Evolutionary conservation across 306 rosid species (phyloP), one percentile per base, ranked within the genome.

Genomic region (Lathyrus sativus): DNA sequence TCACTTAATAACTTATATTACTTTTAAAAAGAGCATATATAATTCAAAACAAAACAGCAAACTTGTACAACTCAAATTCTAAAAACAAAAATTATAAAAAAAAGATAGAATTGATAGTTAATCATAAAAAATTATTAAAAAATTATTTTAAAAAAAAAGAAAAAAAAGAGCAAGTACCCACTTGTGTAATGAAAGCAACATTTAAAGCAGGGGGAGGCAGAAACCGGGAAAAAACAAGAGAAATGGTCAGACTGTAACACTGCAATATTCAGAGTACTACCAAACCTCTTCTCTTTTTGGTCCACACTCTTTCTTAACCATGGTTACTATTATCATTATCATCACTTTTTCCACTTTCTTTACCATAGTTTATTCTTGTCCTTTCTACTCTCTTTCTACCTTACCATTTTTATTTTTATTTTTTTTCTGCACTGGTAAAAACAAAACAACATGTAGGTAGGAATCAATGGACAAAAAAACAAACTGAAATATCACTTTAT

Each of bases 211-310:
- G 29, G 65, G 72, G 82, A 78, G 80, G 73, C 83, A 75, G 73
- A 83, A 74, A 62, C 74, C 74, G 67, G 78, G 80, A 77, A 72
- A 71, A 50, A 6, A 61, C 14, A 61, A 61, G 28, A 60, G 3
- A 66, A 70, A 35, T 75, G 82, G 87, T 78, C 92, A 82, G 85
- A 75, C 84, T 81, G 83, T 59, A 54, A 77, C 79, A 71, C 81
- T 79, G 84, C 78, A 33, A 4, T 22, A 9, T 22, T 13, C 17
- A 19, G 61, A 61, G 18, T 53, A 53, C 54, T 78, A 53, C 80
- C 80, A 65, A 80, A 70, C 78, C 69, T 62, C 39, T 35, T 35
- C 39, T 35, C 9, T 35, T 65, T 49, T 54, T 68, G 72, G 76
- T 72, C 74, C 70, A 70, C 78, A 63, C 69, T 44, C 48, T 15